Base-by-base conservation (phyloP, 768 basidiomycete genomes). In the Pisolithus tinctorius region DNA sequence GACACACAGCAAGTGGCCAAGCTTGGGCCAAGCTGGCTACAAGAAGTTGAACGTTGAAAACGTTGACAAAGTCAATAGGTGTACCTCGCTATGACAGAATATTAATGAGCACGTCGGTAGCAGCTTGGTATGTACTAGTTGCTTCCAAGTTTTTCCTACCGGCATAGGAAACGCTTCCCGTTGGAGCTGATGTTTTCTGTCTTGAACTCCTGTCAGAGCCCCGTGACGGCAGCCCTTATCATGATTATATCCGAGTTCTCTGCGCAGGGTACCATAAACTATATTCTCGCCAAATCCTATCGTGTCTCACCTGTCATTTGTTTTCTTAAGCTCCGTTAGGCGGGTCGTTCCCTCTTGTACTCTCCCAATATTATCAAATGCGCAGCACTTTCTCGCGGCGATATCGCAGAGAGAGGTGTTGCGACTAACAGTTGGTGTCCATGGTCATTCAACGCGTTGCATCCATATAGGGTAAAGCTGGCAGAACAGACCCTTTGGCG, bases 321-420 rank as follows among this genome's bases (percentile, higher is more conserved):
- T 64, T 53, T 27, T 25, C 13, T 36, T 42, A 20, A 20, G n/a
- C 27, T 40, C 25, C 34, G 43, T 43, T 57, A 84, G 86, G 78
- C 47, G 86, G 75, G 79, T 26, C 79, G 89, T 53, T 70, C 92
- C 36, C 86, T 86, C 47, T 69, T 93, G 29, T 75, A 77, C 34
- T 87, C 86, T 23, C 82, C 88, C 1, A 88, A 87, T 58, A 75
- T 92, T 45, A 83, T 91, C 20, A 20, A 20, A 50, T 89, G 90
- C 11, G 74, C 85, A 31, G 81, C 82, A 7, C 83, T 77, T 51
- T 86, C 86, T 25, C 77, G 91, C 41, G 90, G 90, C 39, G 83
- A 83, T 60, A 74, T 20, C 20, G 20, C 20, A 89, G 67, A 76
- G 77, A 89, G 86, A 62, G 27, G 70, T 57, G 25, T 10, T 45